Base-by-base conservation (phyloP, 495 filamentous ascomycete genomes). In the Viridothelium virens region DNA sequence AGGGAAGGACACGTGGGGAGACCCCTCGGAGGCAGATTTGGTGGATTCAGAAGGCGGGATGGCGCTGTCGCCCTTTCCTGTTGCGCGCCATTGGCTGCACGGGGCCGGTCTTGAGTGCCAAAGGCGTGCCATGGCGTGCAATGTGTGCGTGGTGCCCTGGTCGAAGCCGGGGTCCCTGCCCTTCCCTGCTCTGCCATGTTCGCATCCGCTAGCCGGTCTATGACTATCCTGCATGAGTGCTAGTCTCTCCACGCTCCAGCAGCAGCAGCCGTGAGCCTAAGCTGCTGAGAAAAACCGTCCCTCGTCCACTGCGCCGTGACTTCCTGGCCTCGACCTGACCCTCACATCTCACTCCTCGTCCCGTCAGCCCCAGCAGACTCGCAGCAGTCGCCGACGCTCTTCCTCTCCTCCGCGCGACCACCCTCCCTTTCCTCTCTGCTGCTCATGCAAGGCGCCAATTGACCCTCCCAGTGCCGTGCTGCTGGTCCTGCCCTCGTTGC, bases 21-120 rank as follows among this genome's bases (percentile, higher is more conserved):
- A 59, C 11, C 25, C 11, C 36, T 36, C 25, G 53, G 53, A 18
- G 25, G 25, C 25, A 25, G 25, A 25, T 25, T 25, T 25, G 53
- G 53, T 14, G 36, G 53, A 59, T 59, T 59, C 53, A 59, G 18
- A 36, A 59, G 25, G 53, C 53, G 53, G 53, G 53, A 59, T 59
- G 53, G 53, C 53, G 53, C 48, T 53, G 53, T 18, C 48, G 48
- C 16, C 48, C 18, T 14, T 14, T 5, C 48, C 18, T 53, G 11
- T 25, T 14, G 31, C n/a, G 31, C n/a, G 48, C 48, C 1, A 53
- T 53, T 53, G 48, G 41, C 25, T 25, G 25, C 25, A 25, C 25
- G 25, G 25, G 25, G 25, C 25, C 25, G 25, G 25, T 25, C 25
- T 25, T 25, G 25, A 25, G 25, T 25, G 25, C 25, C 25, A 25